Evolutionary conservation across 495 filamentous ascomycete genomes (phyloP), one percentile per base, ranked within the genome.

Genomic region (Penicillium macrosclerotiorum): DNA sequence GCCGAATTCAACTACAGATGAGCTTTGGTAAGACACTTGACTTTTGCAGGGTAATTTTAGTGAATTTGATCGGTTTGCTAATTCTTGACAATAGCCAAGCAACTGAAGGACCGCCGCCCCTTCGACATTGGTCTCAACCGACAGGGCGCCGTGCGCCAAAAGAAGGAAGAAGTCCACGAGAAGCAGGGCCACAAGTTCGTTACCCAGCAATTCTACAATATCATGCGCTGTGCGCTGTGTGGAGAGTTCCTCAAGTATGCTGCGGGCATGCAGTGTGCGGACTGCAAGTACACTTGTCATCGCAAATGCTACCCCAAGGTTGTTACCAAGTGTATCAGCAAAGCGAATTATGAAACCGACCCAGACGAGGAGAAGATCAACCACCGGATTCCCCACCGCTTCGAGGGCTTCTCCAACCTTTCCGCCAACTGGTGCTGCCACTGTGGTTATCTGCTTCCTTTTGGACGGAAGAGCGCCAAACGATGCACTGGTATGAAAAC

Each of bases 301-400:
- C 89, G 87, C 61, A 95, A 95, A 65, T 99, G 93, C 65, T 97
- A 96, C 60, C 72, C 76, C 8, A 94, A 91, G 63, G 93, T 99
- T n/a, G 94, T 99, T 58, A 97, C 93, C 43, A 99, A 99, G 66
- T 99, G 93, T 72, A 99, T 99, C 69, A 96, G 91, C 71, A 96
- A 97, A 67, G 95, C 92, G 37, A 99, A 97, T 64, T 89, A 92
- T 49, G 93, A 97, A 64, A 93, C 87, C 16, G 94, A 97, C 67
- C 93, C 93, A 12, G 93, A 97, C 67, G 93, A 99, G 64, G 93
- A 96, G 71, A 97, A 96, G 71, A 88, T 99, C 78, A 99, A 97
- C 65, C 93, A 99, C 64, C 86, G 94, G 48, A 99, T 99, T 54
- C 93, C 93, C 11, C 93, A 99, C 75, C 87, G 93, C 27, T 99